These are phyloP conservation scores for Chrysoporthe puriensis DNA, from an alignment of 2,329 filamentous ascomycete species.

Conservation along the genomic window DNA sequence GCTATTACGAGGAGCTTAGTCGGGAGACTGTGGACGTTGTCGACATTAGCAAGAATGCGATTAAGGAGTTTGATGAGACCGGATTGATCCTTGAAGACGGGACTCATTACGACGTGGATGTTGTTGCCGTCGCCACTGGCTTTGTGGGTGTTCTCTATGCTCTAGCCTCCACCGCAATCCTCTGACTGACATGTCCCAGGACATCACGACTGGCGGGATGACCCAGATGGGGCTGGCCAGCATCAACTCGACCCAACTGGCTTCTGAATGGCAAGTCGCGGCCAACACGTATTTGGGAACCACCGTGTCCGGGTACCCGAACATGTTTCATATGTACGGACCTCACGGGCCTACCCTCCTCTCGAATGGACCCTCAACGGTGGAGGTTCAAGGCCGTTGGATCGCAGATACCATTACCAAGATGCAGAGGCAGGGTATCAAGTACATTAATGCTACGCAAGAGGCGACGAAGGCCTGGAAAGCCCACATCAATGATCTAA, in stretches of 20 bases:
- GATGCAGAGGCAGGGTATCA: constrained; percentile 49
- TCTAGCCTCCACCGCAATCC: background rate
- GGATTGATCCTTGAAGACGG: constrained; percentile 47
- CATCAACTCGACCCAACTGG: constrained; percentile 42
- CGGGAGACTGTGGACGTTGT: constrained; percentile 46
- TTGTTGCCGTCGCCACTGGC: constrained; percentile 50
- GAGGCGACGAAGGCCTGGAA: constrained; percentile 55
- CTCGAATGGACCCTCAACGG: constrained; percentile 57
- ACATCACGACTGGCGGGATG: constrained; percentile 39
- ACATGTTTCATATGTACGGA: constrained; percentile 59
- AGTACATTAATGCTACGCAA: constrained; percentile 53
- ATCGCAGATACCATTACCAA: constrained; percentile 54
- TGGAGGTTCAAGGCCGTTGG: constrained; percentile 61
- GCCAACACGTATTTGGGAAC: constrained; percentile 50
- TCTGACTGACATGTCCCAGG: constrained; percentile 10
- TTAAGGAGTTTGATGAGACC: constrained; percentile 46
- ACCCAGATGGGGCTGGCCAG: constrained; percentile 50
- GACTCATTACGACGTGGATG: constrained; percentile 47
- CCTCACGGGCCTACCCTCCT: constrained; percentile 60
- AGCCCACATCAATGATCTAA: constrained; percentile 49
- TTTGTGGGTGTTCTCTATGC: constrained; percentile 41
- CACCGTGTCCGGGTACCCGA: constrained; percentile 49
- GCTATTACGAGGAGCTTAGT: constrained; percentile 54
- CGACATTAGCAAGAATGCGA: constrained; percentile 45
- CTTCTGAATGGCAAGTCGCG: constrained; percentile 47